Conservation (phyloP, 768 basidiomycete genomes). For the Mycena haematopus region DNA sequence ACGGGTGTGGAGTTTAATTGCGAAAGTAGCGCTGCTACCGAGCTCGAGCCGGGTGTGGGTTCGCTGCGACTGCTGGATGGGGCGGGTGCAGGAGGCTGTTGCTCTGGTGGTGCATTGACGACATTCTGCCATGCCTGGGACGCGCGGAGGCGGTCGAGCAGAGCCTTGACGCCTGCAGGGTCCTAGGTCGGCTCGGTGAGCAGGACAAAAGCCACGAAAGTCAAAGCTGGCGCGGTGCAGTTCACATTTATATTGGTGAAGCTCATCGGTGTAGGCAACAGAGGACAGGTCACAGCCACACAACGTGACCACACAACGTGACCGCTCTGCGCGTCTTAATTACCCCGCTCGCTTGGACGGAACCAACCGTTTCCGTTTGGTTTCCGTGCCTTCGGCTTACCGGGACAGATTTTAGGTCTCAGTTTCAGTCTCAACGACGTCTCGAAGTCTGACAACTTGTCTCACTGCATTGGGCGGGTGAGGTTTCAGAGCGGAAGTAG, state of each 20-base stretch:
- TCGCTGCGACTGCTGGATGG: conserved; percentile 5
- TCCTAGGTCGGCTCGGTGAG: conserved; percentile 43
- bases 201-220: background rate
- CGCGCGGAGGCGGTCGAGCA: conserved; percentile 70
- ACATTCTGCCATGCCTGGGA: conserved; percentile 76
- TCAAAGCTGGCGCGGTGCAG: background rate
- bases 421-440: too few relatives aligned
- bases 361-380: too few relatives aligned
- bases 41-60: conserved; percentile 28
- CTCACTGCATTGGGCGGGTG: too few relatives aligned
- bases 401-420: too few relatives aligned
- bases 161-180: conserved; percentile 66
- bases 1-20: conserved; percentile 54
- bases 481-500: too few relatives aligned
- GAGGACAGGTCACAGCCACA: background rate
- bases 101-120: conserved; percentile 15
- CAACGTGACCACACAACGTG: background rate
- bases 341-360: too few relatives aligned
- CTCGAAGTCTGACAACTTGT: too few relatives aligned
- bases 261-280: background rate
- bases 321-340: background rate
- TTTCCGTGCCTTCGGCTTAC: too few relatives aligned
- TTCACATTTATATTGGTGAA: background rate
- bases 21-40: conserved; percentile 70
- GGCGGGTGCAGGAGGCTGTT: conserved; percentile 19